Base-by-base conservation (phyloP, 2,329 filamentous ascomycete species). In the Trichophyton simii region DNA sequence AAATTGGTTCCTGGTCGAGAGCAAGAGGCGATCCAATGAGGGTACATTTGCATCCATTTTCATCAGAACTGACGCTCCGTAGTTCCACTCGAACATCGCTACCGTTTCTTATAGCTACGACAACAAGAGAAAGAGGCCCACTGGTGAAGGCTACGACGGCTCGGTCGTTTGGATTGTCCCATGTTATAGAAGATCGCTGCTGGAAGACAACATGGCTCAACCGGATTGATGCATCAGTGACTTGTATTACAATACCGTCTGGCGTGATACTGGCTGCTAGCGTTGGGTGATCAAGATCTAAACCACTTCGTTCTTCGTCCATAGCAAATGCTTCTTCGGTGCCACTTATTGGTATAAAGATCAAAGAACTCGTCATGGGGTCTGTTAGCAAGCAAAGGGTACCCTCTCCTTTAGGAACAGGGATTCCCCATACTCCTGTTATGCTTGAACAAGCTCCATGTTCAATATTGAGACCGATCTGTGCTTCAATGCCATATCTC, bases 401-500 rank as follows among this genome's bases (percentile, higher is more conserved):
- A 54, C 66, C 68, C 44, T 65, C 71, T 57, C 65, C 69, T 58
- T 62, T 62, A 52, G 65, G 54, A 61, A 75, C 71, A 25, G 74
- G 67, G 62, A 80, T 68, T 38, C 72, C 70, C 77, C 77, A 80
- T 64, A 80, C 69, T 41, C 73, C 72, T 55, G 73, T 67, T 3
- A 78, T 71, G 46, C 72, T 72, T 11, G 69, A 69, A 4, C 76
- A 64, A 61, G 77, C 74, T 58, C 76, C 75, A 42, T 76, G 67
- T 13, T 72, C 68, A 59, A 75, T 72, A 1, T 72, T 69, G 57
- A 73, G 68, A 9, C 82, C 83, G 65, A 89, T 83, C 61, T 81
- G 83, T 18, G 87, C 88, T 67, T 87, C 83, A 31, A 89, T 74
- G 3, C 89, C 88, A 71, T 84, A 79, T 64, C 87, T 82, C 64